Evolutionary conservation across 345 rosid genomes (phyloP), one percentile per base, ranked within the genome.

Genomic region (Crucihimalaya himalaica): DNA sequence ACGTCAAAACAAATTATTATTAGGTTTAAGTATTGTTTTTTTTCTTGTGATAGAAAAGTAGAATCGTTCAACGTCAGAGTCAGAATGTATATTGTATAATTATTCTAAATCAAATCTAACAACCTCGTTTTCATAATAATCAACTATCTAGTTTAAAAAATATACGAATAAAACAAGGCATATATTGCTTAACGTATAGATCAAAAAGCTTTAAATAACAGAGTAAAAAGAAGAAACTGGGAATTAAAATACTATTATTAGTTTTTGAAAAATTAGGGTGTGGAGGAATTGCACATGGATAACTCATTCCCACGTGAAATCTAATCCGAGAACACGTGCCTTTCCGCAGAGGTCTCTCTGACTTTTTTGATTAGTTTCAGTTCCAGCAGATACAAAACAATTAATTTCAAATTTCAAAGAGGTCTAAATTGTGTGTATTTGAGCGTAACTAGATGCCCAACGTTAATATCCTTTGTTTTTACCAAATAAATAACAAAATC

Each of bases 221-320:
- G 67, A 66, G 35, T 32, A 18, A 40, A 68, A 52, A 27, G n/a
- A 42, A 60, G 18, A 45, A 29, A 13, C 28, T 12, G 18, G 15
- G 28, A 37, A 48, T 66, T 50, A 13, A 74, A 20, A n/a, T n/a
- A n/a, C n/a, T 58, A 58, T n/a, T 42, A 31, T 32, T 75, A 68
- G 25, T 50, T 50, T 74, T 67, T 32, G 29, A 40, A 59, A 66
- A 59, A 18, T 14, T n/a, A n/a, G n/a, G n/a, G n/a, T n/a, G n/a
- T n/a, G n/a, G n/a, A n/a, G 79, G 56, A 52, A 42, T 42, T 32
- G 79, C 79, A 75, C 79, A 75, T 75, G 79, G 74, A 75, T 75
- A 75, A 75, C 69, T 60, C 69, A 75, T 68, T 68, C 37, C 68
- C 79, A 75, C 74, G 79, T 75, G 74, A 68, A 68, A 68, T 70